These are phyloP conservation scores for Elsinoe necatrix DNA, from an alignment of 2,329 filamentous ascomycete species.

Conservation along the genomic window DNA sequence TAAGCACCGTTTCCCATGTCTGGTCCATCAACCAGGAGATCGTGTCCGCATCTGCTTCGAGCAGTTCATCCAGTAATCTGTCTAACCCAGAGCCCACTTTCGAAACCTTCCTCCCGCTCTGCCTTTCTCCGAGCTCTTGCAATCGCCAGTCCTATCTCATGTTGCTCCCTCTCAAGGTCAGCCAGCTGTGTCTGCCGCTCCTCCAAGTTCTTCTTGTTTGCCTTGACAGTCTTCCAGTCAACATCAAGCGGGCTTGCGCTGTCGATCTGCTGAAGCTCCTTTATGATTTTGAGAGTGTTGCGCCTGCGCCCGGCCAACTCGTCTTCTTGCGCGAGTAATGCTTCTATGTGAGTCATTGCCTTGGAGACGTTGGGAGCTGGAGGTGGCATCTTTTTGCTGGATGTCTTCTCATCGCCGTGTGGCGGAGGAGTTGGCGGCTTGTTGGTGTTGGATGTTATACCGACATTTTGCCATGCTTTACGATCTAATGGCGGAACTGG, in stretches of 20 bases:
- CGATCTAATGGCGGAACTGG: constrained; percentile 19
- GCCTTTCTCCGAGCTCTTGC: constrained; percentile 68
- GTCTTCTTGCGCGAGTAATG: constrained; percentile 57
- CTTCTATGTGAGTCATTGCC: constrained; percentile 45
- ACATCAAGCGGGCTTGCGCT: constrained; percentile 59
- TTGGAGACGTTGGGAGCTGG: constrained; percentile 35
- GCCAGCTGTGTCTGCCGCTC: constrained; percentile 57
- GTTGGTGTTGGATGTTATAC: not conserved
- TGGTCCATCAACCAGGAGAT: not conserved
- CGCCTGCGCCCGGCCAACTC: constrained; percentile 57
- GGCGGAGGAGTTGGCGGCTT: constrained; percentile 15
- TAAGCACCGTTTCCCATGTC: not conserved
- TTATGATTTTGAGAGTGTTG: constrained; percentile 65
- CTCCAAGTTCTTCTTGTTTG: constrained; percentile 57
- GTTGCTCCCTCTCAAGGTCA: constrained; percentile 66
- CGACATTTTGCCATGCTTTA: constrained; percentile 1
- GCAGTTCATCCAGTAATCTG: constrained; percentile 53
- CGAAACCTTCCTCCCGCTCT: constrained; percentile 52
- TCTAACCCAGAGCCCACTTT: constrained; percentile 67
- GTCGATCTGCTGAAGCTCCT: constrained; percentile 68
- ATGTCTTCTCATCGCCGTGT: not conserved
- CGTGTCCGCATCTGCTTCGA: not conserved
- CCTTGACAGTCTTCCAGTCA: constrained; percentile 48
- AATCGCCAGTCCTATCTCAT: constrained; percentile 68
- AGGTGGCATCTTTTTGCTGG: constrained; percentile 22